Conservation (phyloP, 2,329 filamentous ascomycete species). For the Ustulina deusta region DNA sequence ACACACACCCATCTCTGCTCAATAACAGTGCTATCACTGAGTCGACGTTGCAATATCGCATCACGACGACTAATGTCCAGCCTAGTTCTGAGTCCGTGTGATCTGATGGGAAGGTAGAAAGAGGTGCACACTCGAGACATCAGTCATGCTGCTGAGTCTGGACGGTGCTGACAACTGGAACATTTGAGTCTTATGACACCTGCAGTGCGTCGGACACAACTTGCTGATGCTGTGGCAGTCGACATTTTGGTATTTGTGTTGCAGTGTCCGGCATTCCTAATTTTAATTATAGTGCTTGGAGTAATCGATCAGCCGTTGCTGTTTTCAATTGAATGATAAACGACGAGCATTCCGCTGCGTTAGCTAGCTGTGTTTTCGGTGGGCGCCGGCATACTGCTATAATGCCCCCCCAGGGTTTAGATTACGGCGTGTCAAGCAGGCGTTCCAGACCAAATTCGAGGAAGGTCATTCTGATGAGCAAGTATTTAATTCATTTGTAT, state of each 20-base stretch:
- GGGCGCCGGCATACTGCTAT: not conserved
- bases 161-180: not conserved
- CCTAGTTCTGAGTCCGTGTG: slow-evolving; percentile 10
- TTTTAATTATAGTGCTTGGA: not conserved
- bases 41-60: slow-evolving; percentile 28
- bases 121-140: slow-evolving; percentile 14
- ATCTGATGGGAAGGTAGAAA: not conserved
- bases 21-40: slow-evolving; percentile 1
- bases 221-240: slow-evolving; percentile 3
- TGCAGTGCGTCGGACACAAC: not conserved
- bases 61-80: slow-evolving; percentile 16
- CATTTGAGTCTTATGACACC: slow-evolving; percentile 10
- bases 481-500: not conserved
- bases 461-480: not conserved
- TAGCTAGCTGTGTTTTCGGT: not conserved
- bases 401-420: not conserved
- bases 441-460: not conserved
- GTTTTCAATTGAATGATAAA: not conserved
- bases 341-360: not conserved
- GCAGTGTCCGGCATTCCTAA: not conserved
- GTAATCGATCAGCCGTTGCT: not conserved
- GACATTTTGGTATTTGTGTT: not conserved
- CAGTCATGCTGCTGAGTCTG: slow-evolving; percentile 4
- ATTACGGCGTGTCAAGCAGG: not conserved
- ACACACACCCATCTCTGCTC: not conserved